A percentile compares a stretch with the other conserved stretches of the same genome.
These are phyloP conservation scores for Discostella stelligera DNA, from an alignment of 352 stramenopile species.

Conservation along the genomic window DNA sequence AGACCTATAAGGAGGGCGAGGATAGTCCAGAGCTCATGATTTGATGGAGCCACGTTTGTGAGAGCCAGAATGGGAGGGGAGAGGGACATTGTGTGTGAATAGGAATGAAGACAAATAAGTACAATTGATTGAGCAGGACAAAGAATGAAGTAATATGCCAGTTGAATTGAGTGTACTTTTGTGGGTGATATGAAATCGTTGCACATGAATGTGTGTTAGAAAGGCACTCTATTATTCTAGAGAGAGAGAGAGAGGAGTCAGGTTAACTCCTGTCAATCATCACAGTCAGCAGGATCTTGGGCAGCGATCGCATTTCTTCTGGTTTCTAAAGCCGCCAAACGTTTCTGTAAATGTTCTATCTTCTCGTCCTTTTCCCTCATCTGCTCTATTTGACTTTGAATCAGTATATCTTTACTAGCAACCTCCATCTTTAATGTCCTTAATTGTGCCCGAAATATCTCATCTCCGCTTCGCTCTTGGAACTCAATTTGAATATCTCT, in stretches of 20 bases:
- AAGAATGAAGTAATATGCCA: not conserved
- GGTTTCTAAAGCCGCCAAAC: constrained; percentile 9
- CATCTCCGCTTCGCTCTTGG: constrained; percentile 21
- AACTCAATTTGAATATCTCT: constrained; percentile 38
- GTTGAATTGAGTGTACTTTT: no score
- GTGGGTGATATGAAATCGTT: not conserved
- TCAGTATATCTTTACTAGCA: constrained; percentile 32
- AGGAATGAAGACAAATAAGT: not conserved
- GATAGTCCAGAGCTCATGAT: constrained; percentile 40
- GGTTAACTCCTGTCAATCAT: not conserved
- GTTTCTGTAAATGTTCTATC: constrained; percentile 33
- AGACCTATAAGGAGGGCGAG: constrained; percentile 54
- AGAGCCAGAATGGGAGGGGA: not conserved
- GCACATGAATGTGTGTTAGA: not conserved
- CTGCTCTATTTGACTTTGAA: constrained; percentile 38
- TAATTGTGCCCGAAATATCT: constrained; percentile 30
- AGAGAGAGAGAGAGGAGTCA: not conserved
- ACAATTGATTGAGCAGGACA: not conserved
- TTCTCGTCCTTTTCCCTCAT: constrained; percentile 50
- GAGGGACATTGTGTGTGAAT: constrained; percentile 1
- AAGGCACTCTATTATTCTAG: not conserved
- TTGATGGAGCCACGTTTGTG: constrained; percentile 3
- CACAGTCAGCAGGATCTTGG: not conserved
- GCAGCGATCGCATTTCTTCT: not conserved
- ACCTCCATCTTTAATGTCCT: constrained; percentile 39